Evolutionary conservation across 2,329 filamentous ascomycete genomes (phyloP).

Genomic region (Alternaria brassicae): DNA sequence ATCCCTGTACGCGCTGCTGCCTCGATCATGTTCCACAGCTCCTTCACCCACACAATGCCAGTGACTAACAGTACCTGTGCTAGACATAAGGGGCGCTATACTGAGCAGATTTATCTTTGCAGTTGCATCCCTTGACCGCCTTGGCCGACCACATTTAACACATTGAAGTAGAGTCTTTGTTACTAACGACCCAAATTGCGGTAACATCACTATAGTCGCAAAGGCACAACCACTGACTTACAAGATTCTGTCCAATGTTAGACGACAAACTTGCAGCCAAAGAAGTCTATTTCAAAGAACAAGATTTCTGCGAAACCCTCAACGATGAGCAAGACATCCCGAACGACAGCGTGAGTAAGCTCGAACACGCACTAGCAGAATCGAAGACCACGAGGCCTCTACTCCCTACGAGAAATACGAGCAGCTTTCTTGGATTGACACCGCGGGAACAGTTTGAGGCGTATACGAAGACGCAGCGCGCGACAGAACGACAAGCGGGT

Average conservation of each 20-base stretch:
- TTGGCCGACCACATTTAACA: background rate
- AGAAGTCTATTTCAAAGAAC: conserved; percentile 38
- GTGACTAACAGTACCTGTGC: background rate
- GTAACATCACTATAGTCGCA: background rate
- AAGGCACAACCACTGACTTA: background rate
- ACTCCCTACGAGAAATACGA: conserved; percentile 20
- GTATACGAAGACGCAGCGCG: conserved; percentile 27
- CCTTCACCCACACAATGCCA: conserved; percentile 11
- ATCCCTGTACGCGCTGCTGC: conserved; percentile 24
- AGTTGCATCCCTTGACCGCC: background rate
- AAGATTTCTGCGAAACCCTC: conserved; percentile 38
- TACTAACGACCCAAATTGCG: background rate
- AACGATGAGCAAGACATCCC: conserved; percentile 36
- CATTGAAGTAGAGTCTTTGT: background rate
- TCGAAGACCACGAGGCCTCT: conserved; percentile 29
- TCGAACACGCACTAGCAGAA: conserved; percentile 34
- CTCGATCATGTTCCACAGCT: conserved; percentile 12
- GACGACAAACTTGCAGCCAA: conserved; percentile 35
- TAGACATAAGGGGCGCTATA: conserved; percentile 10
- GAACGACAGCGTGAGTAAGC: conserved; percentile 18
- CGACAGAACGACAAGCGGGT: conserved; percentile 10
- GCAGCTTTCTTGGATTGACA: conserved; percentile 43
- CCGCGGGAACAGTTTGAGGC: conserved; percentile 41
- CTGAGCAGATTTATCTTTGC: background rate
- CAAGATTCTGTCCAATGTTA: conserved; percentile 24